Evolutionary conservation across 768 basidiomycete genomes (phyloP).

Genomic region (Rhizopogon vesiculosus): DNA sequence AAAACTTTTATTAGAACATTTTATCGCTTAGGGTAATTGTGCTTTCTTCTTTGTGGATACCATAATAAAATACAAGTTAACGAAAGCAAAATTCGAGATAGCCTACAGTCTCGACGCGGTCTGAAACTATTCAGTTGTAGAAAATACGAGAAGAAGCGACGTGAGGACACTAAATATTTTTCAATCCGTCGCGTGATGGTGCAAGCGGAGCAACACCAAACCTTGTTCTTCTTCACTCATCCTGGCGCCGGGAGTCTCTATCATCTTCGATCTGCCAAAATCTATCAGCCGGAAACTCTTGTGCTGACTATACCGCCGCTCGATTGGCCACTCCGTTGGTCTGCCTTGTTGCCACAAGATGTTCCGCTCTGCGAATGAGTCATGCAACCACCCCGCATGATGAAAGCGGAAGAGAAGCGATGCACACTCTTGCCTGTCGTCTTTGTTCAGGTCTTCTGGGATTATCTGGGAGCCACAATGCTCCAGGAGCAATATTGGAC

Average conservation of each 20-base stretch:
- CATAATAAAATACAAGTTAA: too few species aligned
- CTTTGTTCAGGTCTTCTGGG: slow-evolving; percentile 22
- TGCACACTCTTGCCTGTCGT: slow-evolving; percentile 36
- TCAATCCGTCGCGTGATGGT: background rate
- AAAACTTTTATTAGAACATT: background rate
- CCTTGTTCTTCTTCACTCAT: background rate
- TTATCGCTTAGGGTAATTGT: background rate
- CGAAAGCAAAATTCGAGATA: too few species aligned
- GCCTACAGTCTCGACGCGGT: too few species aligned
- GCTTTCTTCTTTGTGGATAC: background rate
- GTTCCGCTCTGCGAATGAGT: slow-evolving; percentile 39
- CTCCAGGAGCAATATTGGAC: slow-evolving; percentile 44
- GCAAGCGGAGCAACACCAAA: background rate
- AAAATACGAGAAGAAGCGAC: too few species aligned
- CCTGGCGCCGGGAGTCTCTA: background rate
- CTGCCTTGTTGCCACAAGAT: slow-evolving; percentile 40
- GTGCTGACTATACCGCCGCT: background rate
- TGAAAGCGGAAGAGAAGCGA: slow-evolving; percentile 40
- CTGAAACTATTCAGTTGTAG: too few species aligned
- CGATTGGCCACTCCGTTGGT: slow-evolving; percentile 22
- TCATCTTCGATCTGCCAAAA: slow-evolving; percentile 35
- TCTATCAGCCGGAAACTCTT: slow-evolving; percentile 47
- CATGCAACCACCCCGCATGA: slow-evolving; percentile 31
- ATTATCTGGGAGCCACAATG: slow-evolving; percentile 38
- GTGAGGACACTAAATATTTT: background rate